These are phyloP conservation scores for Diutina pseudorugosa DNA, from an alignment of 1,139 yeast genomes.

Conservation along the genomic window DNA sequence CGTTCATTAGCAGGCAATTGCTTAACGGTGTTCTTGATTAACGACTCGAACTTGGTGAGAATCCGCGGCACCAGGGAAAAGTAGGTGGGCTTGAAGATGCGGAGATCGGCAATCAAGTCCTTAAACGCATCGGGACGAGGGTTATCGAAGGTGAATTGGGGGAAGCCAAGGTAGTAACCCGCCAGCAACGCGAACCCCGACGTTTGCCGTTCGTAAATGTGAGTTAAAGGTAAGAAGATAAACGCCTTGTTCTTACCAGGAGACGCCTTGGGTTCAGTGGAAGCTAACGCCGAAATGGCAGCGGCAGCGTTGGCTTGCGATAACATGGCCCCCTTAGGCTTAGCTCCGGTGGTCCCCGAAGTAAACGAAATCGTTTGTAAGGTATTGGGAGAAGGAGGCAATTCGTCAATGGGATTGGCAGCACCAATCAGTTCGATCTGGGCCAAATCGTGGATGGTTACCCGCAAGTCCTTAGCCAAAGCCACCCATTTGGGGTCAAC, in stretches of 20 bases:
- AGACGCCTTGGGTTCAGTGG: slow-evolving; percentile 8
- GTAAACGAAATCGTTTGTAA: slow-evolving; percentile 29
- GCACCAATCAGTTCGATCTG: slow-evolving; percentile 4
- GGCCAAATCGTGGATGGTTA: slow-evolving; percentile 2
- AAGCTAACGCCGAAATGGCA: slow-evolving; percentile 13
- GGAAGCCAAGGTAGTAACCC: slow-evolving; percentile 33
- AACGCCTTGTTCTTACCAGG: slow-evolving; percentile 11
- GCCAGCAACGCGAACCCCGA: slow-evolving; percentile 16
- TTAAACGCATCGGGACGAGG: slow-evolving; percentile 9
- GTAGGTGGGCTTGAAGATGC: slow-evolving; percentile 19
- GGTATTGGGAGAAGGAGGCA: slow-evolving; percentile 18
- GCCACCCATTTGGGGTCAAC: neutral
- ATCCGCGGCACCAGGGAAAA: slow-evolving; percentile 29
- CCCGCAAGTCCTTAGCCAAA: neutral
- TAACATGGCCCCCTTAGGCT: slow-evolving; percentile 28
- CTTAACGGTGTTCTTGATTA: slow-evolving; percentile 8
- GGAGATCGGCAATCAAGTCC: slow-evolving; percentile 17
- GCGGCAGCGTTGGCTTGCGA: slow-evolving; percentile 20
- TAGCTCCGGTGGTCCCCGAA: slow-evolving; percentile 31
- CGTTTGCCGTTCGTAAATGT: slow-evolving; percentile 27
- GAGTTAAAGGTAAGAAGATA: slow-evolving; percentile 27
- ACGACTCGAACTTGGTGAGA: slow-evolving; percentile 22
- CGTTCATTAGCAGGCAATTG: slow-evolving; percentile 1
- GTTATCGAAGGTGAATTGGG: slow-evolving; percentile 15
- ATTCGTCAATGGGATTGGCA: neutral